Percentiles rank a stretch among this genome's conserved stretches.
phyloP scores from a whole-genome alignment of 2,329 filamentous ascomycete genomes.

The Myriosclerotinia scirpicola region DNA sequence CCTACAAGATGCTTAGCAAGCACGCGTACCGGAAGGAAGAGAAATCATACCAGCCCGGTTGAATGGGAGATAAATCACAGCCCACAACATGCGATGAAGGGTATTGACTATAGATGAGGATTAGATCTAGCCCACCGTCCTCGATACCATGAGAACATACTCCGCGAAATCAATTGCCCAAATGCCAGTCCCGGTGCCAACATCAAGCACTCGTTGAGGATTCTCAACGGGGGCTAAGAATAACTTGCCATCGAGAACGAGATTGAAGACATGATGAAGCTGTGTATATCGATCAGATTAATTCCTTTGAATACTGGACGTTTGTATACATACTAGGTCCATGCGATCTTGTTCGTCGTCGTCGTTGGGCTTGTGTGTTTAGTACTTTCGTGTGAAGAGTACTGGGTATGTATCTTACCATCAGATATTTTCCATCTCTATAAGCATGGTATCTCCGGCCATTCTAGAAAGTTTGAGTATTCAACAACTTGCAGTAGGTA shows the following conservation, averaged over 20 bases:
- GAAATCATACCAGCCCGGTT: conserved; percentile 32
- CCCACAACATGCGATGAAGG: conserved; percentile 33
- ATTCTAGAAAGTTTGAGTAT: conserved; percentile 35
- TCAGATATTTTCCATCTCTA: conserved; percentile 36
- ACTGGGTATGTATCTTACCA: neutral
- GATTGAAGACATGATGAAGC: conserved; percentile 21
- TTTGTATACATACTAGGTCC: conserved; percentile 28
- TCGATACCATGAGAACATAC: conserved; percentile 28
- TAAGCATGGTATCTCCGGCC: conserved; percentile 45
- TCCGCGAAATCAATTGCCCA: conserved; percentile 29
- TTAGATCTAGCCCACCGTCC: conserved; percentile 18
- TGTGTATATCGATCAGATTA: neutral
- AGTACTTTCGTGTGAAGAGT: neutral
- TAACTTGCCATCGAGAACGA: conserved; percentile 12
- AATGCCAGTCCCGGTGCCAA: conserved; percentile 23
- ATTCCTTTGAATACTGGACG: too few species aligned
- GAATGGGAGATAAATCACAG: conserved; percentile 35
- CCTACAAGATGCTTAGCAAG: conserved; percentile 21
- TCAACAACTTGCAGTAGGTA: neutral
- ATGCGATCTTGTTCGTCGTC: conserved; percentile 37
- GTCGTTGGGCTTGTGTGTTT: conserved; percentile 35
- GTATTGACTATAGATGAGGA: conserved; percentile 36
- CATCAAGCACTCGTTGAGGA: conserved; percentile 18
- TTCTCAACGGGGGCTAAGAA: conserved; percentile 15
- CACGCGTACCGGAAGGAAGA: neutral